phyloP scores from a whole-genome alignment of 1,284 basidiomycete genomes.

The Polyporus tsugae region DNA sequence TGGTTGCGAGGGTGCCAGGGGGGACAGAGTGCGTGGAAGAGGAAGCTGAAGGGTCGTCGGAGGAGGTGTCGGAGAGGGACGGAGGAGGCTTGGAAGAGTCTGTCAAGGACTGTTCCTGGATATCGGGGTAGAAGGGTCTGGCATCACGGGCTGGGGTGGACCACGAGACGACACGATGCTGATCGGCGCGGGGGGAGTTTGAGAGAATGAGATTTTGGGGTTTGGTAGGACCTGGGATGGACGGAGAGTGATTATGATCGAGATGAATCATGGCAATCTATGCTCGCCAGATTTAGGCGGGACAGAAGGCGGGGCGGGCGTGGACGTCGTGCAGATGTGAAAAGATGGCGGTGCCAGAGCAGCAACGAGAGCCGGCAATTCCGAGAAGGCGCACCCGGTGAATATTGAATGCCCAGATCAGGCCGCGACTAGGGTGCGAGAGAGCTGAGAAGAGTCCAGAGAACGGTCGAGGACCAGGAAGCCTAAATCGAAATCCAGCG shows the following conservation, averaged over 20 bases:
- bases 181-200: constrained; percentile 46
- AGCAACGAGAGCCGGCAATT: constrained; percentile 33
- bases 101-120: constrained; percentile 39
- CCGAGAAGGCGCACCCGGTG: constrained; percentile 30
- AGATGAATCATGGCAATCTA: constrained; percentile 61
- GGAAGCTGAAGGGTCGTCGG: constrained; percentile 21
- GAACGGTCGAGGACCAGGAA: constrained; percentile 7
- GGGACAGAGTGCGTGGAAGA: constrained; percentile 23
- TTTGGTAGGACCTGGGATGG: constrained; percentile 51
- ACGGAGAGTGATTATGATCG: constrained; percentile 59
- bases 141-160: constrained; percentile 44
- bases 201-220: constrained; percentile 54
- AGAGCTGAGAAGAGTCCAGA: background rate
- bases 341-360: constrained; percentile 35
- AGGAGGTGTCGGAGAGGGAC: constrained; percentile 27
- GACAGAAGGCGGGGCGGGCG: constrained; percentile 28
- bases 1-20: constrained; percentile 31
- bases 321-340: constrained; percentile 33
- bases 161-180: constrained; percentile 53
- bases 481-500: constrained; percentile 2
- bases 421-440: constrained; percentile 17
- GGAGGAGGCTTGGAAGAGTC: constrained; percentile 37
- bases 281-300: constrained; percentile 42
- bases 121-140: constrained; percentile 41
- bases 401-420: constrained; percentile 26